These are phyloP conservation scores for Pythium utonaiense DNA, from an alignment of 352 stramenopile genomes.

Conservation along the genomic window DNA sequence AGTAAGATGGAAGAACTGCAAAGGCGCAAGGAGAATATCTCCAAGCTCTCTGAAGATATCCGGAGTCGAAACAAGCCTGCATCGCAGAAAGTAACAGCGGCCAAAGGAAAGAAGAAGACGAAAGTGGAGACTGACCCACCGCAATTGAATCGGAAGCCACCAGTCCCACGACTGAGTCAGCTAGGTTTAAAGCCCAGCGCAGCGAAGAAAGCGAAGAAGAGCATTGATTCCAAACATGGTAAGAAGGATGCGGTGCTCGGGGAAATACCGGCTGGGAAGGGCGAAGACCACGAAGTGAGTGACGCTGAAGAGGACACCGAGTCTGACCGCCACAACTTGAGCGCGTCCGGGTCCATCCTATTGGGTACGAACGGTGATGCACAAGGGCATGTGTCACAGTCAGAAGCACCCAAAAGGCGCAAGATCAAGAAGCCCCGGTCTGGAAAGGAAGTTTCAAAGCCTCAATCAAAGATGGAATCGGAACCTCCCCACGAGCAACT, in stretches of 20 bases:
- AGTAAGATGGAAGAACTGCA: constrained; percentile 26
- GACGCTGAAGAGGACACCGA: not conserved
- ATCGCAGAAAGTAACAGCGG: not conserved
- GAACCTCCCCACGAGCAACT: constrained; percentile 26
- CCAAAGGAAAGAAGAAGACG: not conserved
- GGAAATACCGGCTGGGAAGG: not conserved
- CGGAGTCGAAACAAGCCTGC: constrained; percentile 40
- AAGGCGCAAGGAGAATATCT: constrained; percentile 38
- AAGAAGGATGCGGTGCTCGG: not conserved
- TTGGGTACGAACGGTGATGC: not conserved
- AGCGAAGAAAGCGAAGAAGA: constrained; percentile 10
- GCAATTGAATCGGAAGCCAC: constrained; percentile 34
- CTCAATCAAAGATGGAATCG: constrained; percentile 17
- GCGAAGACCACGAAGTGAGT: not conserved
- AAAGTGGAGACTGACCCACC: not conserved
- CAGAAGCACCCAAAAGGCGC: constrained; percentile 4
- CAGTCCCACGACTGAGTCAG: constrained; percentile 50
- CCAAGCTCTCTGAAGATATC: constrained; percentile 53
- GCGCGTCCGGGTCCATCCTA: constrained; percentile 4
- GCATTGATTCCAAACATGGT: not conserved
- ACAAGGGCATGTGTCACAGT: not conserved
- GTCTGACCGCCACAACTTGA: not conserved
- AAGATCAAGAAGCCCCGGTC: not conserved
- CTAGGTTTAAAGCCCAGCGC: not conserved
- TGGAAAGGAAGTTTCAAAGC: constrained; percentile 4